Percentiles rank a stretch among this genome's conserved stretches.
phyloP scores from a whole-genome alignment of 306 rosid genomes.

The Dalbergia cochinchinensis region DNA sequence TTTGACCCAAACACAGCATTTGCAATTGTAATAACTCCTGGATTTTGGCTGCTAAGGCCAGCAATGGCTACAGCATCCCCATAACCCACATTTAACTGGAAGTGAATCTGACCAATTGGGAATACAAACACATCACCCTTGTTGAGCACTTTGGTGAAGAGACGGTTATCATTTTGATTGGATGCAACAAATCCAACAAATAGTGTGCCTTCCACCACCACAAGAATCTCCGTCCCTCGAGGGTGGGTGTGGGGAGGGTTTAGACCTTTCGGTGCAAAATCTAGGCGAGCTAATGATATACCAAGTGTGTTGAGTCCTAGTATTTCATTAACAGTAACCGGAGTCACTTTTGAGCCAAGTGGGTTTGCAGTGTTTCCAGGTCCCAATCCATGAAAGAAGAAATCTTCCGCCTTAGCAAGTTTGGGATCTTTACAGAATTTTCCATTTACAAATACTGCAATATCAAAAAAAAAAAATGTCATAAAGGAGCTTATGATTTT shows the following conservation, averaged over 20 bases:
- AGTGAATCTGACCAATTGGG: constrained; percentile 44
- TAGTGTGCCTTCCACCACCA: constrained; percentile 48
- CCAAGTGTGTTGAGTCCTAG: constrained; percentile 52
- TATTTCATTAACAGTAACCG: background rate
- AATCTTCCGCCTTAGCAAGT: constrained; percentile 38
- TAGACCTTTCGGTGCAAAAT: constrained; percentile 44
- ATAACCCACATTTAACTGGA: constrained; percentile 39
- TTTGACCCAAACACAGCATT: constrained; percentile 57
- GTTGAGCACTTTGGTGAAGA: constrained; percentile 44
- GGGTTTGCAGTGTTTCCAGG: constrained; percentile 43
- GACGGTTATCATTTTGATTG: constrained; percentile 42
- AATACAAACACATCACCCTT: constrained; percentile 52
- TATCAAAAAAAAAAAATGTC: background rate
- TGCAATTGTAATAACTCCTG: constrained; percentile 43
- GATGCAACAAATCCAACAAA: constrained; percentile 44
- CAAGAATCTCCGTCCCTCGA: constrained; percentile 45
- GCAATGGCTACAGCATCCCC: constrained; percentile 46
- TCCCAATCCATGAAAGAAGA: constrained; percentile 37
- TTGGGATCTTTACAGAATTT: constrained; percentile 49
- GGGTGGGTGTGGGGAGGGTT: constrained; percentile 55
- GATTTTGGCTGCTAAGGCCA: constrained; percentile 52
- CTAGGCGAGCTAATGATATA: constrained; percentile 47
- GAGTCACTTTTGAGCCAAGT: constrained; percentile 46
- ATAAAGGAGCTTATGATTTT: background rate
- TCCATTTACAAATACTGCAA: constrained; percentile 48